Evolutionary conservation across 2,329 filamentous ascomycete genomes (phyloP), one percentile per base, ranked within the genome.

Genomic region (Shiraia bambusicola): DNA sequence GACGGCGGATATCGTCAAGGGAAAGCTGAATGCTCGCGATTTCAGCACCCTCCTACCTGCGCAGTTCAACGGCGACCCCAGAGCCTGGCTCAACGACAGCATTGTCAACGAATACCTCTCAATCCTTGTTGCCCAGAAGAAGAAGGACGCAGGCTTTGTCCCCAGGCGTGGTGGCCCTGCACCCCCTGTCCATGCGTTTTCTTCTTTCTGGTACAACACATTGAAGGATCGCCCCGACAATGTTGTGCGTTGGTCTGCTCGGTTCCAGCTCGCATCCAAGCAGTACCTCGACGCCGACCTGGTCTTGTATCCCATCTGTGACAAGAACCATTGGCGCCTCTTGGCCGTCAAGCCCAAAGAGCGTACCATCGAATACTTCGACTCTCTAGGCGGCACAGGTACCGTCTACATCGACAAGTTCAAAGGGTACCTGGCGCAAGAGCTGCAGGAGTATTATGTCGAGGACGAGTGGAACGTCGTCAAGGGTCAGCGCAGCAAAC

Each of bases 31-130:
- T 1, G 62, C 71, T 2, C 78, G 80, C 37, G 84, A 88, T 58
- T 84, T 89, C 54, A 72, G 69, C n/a, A 84, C 77, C 33, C 68
- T 90, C 4, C 44, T 74, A 4, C 64, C 67, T 4, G 27, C 27
- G 3, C 43, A 50, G 12, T 65, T 66, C 51, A 61, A 59, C 24
- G 65, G 65, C 29, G 49, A 51, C 6, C 73, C 84, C 12, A 72
- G 72, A 13, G 64, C 71, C 7, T 92, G 87, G 87, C 76, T 92
- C 6, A 90, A 91, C 50, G 87, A 91, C 62, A 83, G 87, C 53
- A 80, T 86, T 36, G 80, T 92, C 54, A 87, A 88, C 54, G 79
- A 80, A 11, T 80, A 80, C 34, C 73, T 89, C 17, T 68, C 76
- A 19, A 78, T 81, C 58, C 69, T 89, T 11, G 81, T 83, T 34